Percentiles rank a stretch among this genome's conserved stretches.
Evolutionary conservation across 331 rosid genomes (phyloP).

Genomic region (Saraca asoca): DNA sequence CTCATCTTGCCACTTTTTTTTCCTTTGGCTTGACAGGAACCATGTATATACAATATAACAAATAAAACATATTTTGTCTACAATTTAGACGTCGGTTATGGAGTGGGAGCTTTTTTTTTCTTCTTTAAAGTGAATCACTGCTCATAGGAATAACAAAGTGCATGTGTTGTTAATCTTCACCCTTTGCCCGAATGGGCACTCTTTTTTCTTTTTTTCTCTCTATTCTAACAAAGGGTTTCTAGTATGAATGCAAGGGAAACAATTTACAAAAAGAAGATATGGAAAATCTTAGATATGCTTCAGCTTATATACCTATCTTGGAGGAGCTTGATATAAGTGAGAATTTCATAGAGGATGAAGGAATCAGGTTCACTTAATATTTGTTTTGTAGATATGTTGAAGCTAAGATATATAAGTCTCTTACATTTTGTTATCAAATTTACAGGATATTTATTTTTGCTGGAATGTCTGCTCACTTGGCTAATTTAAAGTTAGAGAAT

Average conservation of each 20-base stretch:
- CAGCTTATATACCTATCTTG: constrained; percentile 65
- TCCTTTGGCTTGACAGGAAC: no score
- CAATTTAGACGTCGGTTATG: no score
- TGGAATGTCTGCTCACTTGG: constrained; percentile 54
- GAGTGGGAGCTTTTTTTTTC: no score
- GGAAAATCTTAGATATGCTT: constrained; percentile 62
- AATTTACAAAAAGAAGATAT: constrained; percentile 62
- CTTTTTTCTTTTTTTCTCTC: no score
- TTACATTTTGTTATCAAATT: constrained; percentile 41
- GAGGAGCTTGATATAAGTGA: constrained; percentile 90
- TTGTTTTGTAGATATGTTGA: constrained; percentile 20
- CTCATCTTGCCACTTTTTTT: no score
- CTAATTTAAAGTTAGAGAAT: constrained; percentile 61
- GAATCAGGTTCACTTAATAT: constrained; percentile 65
- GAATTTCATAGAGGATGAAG: constrained; percentile 72
- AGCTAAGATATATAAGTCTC: constrained; percentile 28
- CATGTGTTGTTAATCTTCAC: no score
- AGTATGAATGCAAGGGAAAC: constrained; percentile 62
- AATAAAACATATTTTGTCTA: no score
- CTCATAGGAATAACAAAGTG: no score
- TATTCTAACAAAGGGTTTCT: constrained; percentile 31
- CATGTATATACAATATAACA: no score
- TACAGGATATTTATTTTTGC: constrained; percentile 67
- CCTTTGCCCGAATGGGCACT: no score
- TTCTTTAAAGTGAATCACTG: no score